Conservation (phyloP, 2,329 filamentous ascomycete species). For the Dothideomycetidae sp. region DNA sequence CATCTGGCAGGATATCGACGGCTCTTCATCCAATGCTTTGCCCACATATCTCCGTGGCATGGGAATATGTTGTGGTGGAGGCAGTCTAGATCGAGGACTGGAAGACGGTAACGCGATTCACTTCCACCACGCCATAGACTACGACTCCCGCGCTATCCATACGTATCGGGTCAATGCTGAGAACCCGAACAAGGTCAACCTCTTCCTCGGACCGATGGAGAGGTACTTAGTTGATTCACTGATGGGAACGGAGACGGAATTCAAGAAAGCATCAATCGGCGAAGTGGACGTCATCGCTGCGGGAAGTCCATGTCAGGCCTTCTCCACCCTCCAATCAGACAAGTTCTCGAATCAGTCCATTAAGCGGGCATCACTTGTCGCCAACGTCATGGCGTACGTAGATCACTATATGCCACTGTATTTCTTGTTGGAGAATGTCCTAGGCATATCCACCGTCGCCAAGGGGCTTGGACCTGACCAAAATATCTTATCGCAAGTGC, state of each 20-base stretch:
- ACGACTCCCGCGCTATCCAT: slow-evolving; percentile 48
- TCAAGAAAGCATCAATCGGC: slow-evolving; percentile 42
- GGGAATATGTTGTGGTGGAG: slow-evolving; percentile 65
- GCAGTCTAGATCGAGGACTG: slow-evolving; percentile 61
- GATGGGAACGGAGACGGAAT: slow-evolving; percentile 26
- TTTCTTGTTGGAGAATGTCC: slow-evolving; percentile 64
- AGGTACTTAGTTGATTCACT: slow-evolving; percentile 43
- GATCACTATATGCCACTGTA: slow-evolving; percentile 65
- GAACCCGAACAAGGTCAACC: slow-evolving; percentile 28
- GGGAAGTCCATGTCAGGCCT: slow-evolving; percentile 67
- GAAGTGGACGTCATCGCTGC: slow-evolving; percentile 55
- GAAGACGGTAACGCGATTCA: slow-evolving; percentile 55
- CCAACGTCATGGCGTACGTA: slow-evolving; percentile 58
- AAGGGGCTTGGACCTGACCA: slow-evolving; percentile 27
- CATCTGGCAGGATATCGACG: neutral
- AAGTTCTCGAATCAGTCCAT: slow-evolving; percentile 42
- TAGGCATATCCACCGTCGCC: slow-evolving; percentile 41
- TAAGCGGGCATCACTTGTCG: slow-evolving; percentile 62
- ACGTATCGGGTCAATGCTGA: slow-evolving; percentile 56
- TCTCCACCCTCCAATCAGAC: slow-evolving; percentile 48
- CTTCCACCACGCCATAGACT: slow-evolving; percentile 56
- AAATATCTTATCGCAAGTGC: slow-evolving; percentile 58
- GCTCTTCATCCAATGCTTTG: slow-evolving; percentile 12
- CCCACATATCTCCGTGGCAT: slow-evolving; percentile 32
- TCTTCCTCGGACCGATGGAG: slow-evolving; percentile 60